These are phyloP conservation scores for Biscogniauxia sp. DNA, from an alignment of 2,329 filamentous ascomycete genomes.

Conservation along the genomic window DNA sequence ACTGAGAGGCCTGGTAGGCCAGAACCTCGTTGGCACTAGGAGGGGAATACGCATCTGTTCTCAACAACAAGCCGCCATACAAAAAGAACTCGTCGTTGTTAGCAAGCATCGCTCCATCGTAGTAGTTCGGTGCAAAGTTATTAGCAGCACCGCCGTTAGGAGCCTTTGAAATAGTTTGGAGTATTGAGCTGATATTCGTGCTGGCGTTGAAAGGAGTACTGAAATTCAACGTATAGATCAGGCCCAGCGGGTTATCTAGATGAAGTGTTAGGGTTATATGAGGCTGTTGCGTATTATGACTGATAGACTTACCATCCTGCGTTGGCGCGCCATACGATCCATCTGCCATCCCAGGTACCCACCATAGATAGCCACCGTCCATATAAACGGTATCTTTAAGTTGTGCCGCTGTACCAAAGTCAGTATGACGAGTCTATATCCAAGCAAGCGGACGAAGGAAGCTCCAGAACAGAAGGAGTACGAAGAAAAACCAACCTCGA, in stretches of 20 bases:
- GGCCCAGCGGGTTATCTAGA: constrained; percentile 50
- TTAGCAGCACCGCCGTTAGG: constrained; percentile 43
- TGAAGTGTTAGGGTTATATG: constrained; percentile 10
- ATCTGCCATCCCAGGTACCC: constrained; percentile 49
- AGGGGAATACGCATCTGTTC: constrained; percentile 34
- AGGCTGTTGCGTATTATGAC: not conserved
- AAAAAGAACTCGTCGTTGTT: constrained; percentile 63
- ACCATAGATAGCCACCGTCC: constrained; percentile 59
- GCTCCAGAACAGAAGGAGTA: not conserved
- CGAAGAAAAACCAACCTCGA: constrained; percentile 32
- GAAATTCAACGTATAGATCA: constrained; percentile 59
- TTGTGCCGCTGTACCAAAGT: constrained; percentile 35
- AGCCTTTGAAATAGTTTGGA: constrained; percentile 49
- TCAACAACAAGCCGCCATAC: constrained; percentile 56
- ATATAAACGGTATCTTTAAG: constrained; percentile 60
- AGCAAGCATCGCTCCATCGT: constrained; percentile 62
- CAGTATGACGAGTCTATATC: constrained; percentile 15
- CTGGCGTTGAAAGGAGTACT: constrained; percentile 52
- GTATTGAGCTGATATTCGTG: constrained; percentile 52
- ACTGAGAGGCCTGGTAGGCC: constrained; percentile 52
- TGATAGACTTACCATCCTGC: constrained; percentile 41
- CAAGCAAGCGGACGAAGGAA: constrained; percentile 13
- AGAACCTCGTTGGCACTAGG: constrained; percentile 45
- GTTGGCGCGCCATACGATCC: constrained; percentile 33
- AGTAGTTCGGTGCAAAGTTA: constrained; percentile 54